Conservation (phyloP, 179 eudicot genomes). For the Corrigiola litoralis region DNA sequence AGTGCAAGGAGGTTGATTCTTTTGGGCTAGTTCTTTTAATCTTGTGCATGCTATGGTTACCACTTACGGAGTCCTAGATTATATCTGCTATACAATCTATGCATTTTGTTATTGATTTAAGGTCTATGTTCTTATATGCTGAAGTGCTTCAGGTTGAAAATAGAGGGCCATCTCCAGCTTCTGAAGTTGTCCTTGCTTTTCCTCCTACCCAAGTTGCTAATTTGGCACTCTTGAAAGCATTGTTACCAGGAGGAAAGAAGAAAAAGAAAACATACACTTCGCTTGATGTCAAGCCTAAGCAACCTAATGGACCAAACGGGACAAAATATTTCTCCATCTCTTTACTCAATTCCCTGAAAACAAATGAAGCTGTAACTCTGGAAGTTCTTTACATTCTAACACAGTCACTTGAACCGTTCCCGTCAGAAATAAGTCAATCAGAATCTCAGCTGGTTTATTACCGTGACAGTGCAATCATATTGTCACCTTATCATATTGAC, state of each 20-base stretch:
- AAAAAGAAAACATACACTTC: conserved; percentile 59
- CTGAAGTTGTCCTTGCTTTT: conserved; percentile 77
- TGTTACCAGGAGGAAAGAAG: conserved; percentile 58
- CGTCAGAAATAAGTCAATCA: conserved; percentile 81
- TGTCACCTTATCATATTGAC: conserved; percentile 76
- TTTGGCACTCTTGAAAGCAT: conserved; percentile 65
- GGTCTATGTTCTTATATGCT: conserved; percentile 7
- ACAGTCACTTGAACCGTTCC: conserved; percentile 92
- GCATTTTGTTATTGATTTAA: background rate
- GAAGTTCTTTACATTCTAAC: conserved; percentile 77
- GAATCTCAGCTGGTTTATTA: conserved; percentile 89
- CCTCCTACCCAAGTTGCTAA: conserved; percentile 67
- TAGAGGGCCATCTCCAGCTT: conserved; percentile 52
- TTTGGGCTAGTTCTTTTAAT: too few relatives aligned
- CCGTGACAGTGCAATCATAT: conserved; percentile 79
- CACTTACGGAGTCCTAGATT: too few relatives aligned
- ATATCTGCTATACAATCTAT: background rate
- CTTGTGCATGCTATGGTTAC: background rate
- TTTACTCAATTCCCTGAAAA: conserved; percentile 50
- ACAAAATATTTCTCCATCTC: conserved; percentile 56
- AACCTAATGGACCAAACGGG: conserved; percentile 69
- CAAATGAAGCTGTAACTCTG: conserved; percentile 53
- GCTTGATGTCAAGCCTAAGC: conserved; percentile 78
- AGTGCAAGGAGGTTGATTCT: too few relatives aligned
- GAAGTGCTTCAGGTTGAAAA: conserved; percentile 53